phyloP scores from a whole-genome alignment of 2,329 filamentous ascomycete species.

The Botryotinia calthae region DNA sequence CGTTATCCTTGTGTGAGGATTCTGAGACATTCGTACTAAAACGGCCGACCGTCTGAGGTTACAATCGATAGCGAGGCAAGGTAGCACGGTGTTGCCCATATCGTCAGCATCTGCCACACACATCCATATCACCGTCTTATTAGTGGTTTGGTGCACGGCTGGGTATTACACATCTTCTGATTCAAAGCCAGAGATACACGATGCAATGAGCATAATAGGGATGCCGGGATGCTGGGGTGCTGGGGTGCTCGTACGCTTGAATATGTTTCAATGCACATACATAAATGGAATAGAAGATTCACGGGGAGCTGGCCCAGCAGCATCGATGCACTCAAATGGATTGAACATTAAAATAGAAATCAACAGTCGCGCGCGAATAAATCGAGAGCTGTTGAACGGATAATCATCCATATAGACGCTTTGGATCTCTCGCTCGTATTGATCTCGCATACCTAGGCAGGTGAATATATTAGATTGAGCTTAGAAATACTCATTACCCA shows the following conservation, averaged over 20 bases:
- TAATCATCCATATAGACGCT: background rate
- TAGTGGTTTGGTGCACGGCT: background rate
- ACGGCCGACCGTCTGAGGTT: conserved; percentile 18
- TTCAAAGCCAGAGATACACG: background rate
- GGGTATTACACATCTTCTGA: background rate
- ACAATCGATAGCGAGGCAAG: background rate
- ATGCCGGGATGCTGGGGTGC: background rate
- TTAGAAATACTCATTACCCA: background rate
- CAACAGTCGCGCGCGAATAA: background rate
- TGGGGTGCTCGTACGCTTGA: background rate
- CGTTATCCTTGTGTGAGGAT: conserved; percentile 1
- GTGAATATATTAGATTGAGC: background rate
- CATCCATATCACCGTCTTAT: background rate
- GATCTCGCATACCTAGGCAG: background rate
- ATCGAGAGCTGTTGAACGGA: background rate
- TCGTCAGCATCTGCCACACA: conserved; percentile 16
- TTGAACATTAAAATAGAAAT: background rate
- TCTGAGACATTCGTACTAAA: background rate
- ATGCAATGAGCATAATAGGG: background rate
- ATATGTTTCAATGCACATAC: background rate
- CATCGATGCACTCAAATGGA: background rate
- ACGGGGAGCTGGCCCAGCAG: background rate
- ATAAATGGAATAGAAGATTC: background rate
- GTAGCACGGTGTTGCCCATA: background rate
- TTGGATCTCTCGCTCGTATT: background rate